Conservation (phyloP, 257 asterid species). For the Ligustrum vulgare region DNA sequence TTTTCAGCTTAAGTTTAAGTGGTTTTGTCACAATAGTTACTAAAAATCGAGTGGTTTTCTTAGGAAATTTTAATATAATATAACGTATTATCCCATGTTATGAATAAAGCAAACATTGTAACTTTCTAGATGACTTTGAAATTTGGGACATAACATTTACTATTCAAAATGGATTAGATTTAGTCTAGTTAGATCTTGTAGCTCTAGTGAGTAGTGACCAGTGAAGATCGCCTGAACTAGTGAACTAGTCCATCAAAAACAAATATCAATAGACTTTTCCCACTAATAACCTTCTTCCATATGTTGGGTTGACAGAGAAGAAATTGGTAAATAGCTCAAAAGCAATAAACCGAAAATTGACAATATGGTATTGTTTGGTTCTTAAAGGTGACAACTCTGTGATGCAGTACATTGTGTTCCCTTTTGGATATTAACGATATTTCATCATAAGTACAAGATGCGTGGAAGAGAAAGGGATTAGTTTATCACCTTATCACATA, state of each 20-base stretch:
- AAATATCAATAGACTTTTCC: neutral
- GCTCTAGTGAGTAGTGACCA: neutral
- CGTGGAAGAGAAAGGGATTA: neutral
- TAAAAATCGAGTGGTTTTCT: no score
- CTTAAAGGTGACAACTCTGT: neutral
- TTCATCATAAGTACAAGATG: neutral
- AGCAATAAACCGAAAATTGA: neutral
- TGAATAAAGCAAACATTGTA: no score
- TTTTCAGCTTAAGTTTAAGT: no score
- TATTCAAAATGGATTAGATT: neutral
- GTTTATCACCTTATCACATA: constrained; percentile 79
- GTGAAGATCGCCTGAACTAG: neutral
- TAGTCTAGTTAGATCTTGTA: neutral
- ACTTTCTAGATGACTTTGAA: no score
- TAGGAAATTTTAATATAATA: no score
- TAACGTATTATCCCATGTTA: no score
- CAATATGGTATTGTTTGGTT: neutral
- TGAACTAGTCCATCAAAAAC: neutral
- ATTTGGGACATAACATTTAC: neutral
- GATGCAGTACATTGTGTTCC: neutral
- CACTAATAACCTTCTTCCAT: neutral
- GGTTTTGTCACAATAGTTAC: no score
- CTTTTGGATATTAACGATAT: neutral
- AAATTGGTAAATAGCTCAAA: neutral
- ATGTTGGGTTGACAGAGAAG: neutral